Evolutionary conservation across 352 stramenopile genomes (phyloP).

Genomic region (Globisporangium paroecandrum): DNA sequence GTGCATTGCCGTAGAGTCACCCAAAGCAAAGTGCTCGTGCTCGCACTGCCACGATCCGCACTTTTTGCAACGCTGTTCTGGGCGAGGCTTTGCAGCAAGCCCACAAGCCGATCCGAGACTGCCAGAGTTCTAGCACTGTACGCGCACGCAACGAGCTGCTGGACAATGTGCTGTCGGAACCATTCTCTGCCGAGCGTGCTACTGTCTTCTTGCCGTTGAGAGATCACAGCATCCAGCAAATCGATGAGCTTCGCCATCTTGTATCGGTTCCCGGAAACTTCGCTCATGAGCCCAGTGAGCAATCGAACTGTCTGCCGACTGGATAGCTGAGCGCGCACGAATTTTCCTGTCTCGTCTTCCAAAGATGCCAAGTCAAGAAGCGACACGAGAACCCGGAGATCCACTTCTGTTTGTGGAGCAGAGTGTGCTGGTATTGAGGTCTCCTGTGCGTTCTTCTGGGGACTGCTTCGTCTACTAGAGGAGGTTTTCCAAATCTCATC

Average conservation of each 20-base stretch:
- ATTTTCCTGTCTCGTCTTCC: constrained; percentile 26
- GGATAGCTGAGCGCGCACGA: constrained; percentile 44
- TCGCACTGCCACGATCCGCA: constrained; percentile 7
- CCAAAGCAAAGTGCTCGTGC: constrained; percentile 35
- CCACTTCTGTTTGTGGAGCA: constrained; percentile 11
- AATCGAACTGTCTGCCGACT: constrained; percentile 28
- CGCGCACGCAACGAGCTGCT: constrained; percentile 41
- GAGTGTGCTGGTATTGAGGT: neutral
- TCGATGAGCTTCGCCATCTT: constrained; percentile 37
- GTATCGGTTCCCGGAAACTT: constrained; percentile 14
- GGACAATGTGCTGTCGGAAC: constrained; percentile 39
- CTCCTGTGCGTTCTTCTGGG: neutral
- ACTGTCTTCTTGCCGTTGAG: constrained; percentile 16
- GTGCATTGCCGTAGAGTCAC: constrained; percentile 55
- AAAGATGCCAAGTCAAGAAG: constrained; percentile 24
- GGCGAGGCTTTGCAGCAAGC: constrained; percentile 34
- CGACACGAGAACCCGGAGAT: constrained; percentile 20
- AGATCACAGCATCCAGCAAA: constrained; percentile 31
- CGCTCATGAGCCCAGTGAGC: constrained; percentile 24
- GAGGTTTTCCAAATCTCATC: constrained; percentile 1
- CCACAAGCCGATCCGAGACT: constrained; percentile 20
- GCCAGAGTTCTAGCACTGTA: constrained; percentile 25
- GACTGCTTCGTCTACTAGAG: neutral
- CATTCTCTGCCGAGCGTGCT: constrained; percentile 25
- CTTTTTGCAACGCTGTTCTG: neutral